phyloP scores from a whole-genome alignment of 768 basidiomycete genomes.

The Paxillus involutus region DNA sequence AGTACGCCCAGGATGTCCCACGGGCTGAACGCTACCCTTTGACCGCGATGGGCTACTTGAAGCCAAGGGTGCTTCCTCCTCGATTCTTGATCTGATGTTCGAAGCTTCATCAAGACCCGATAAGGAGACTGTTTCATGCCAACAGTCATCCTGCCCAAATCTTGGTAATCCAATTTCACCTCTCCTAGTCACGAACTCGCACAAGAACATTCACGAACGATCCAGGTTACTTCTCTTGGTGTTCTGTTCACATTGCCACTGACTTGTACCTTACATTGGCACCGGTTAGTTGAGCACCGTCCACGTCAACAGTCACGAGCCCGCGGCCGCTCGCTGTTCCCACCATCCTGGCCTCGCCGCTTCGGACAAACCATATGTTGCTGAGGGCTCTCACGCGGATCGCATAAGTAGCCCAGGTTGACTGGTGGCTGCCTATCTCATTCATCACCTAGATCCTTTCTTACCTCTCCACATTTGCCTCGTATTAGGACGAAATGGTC shows the following conservation, averaged over 20 bases:
- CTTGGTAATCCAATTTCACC: too few relatives aligned
- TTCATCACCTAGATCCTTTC: background rate
- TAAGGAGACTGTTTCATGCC: too few relatives aligned
- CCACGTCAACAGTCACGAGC: background rate
- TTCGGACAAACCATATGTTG: background rate
- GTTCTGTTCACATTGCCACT: background rate
- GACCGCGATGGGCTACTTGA: too few relatives aligned
- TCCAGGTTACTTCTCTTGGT: background rate
- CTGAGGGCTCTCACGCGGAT: slow-evolving; percentile 6
- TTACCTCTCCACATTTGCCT: background rate
- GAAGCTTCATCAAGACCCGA: too few relatives aligned
- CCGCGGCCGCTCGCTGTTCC: background rate
- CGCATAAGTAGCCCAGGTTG: slow-evolving; percentile 2
- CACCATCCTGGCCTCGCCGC: background rate
- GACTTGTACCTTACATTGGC: background rate
- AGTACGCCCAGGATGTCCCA: too few relatives aligned
- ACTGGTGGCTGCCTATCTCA: background rate
- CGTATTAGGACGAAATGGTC: slow-evolving; percentile 12
- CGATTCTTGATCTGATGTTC: too few relatives aligned
- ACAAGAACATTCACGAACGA: too few relatives aligned
- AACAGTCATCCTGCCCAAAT: too few relatives aligned
- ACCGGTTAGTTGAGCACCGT: slow-evolving; percentile 2
- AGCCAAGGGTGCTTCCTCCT: too few relatives aligned
- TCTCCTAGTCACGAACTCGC: too few relatives aligned
- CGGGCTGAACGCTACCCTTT: too few relatives aligned